Base-by-base conservation (phyloP, 2,329 filamentous ascomycete species). In the Didymosphaeria variabile region DNA sequence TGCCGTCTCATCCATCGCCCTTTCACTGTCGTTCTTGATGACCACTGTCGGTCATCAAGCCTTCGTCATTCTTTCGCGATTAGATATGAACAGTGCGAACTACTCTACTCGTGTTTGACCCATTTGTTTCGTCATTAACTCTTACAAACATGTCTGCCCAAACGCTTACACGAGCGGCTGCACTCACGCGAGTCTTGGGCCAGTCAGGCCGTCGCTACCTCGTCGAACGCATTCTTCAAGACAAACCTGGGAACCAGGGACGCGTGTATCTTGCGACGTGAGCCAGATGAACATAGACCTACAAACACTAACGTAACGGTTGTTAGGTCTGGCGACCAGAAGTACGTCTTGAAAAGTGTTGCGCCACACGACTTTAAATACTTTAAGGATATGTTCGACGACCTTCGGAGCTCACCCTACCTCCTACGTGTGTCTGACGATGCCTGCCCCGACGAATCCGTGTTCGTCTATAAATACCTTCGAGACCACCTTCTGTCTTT, bases 391-490 rank as follows among this genome's bases (percentile, higher is more conserved):
- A 62, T 66, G 59, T 66, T 51, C 53, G 45, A 36, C 44, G 60
- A 65, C 50, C 49, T 63, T 53, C 34, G 38, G 23, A 58, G 23
- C 15, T 67, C 58, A 15, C 58, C 64, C n/a, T 63, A 68, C n/a
- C n/a, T n/a, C 55, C 45, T 68, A 13, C 62, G 62, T n/a, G 62
- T 68, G 3, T 54, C 64, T 26, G 72, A 77, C 46, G 81, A 84
- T 66, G 80, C 78, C 42, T 72, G 82, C 61, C 80, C 81, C 7
- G 77, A 81, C 21, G 71, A 79, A 62, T 79, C 77, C 32, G 80
- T 83, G 72, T 82, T 83, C 62, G 77, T 82, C 61, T 83, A 80
- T 58, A 77, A 79, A 60, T 82, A 82, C 69, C 71, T 82, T 21
- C 21, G 19, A 34, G 53, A 32, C 23, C 17, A 46, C 26, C 40